Evolutionary conservation across 2,329 filamentous ascomycete species (phyloP).

Genomic region (Diaporthe helianthi): DNA sequence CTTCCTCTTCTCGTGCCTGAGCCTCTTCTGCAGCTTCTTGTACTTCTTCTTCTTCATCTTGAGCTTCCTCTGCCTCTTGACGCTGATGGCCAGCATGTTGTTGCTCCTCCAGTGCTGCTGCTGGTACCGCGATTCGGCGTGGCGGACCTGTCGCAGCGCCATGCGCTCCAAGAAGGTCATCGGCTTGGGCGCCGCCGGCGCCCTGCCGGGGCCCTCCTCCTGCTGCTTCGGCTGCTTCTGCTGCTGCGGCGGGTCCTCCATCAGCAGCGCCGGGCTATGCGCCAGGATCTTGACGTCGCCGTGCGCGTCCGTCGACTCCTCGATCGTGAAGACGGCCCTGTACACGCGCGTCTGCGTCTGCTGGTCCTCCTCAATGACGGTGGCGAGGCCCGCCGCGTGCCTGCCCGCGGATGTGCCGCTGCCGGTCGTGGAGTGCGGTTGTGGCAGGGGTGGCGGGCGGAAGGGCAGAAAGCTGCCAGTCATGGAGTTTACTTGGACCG

Average conservation of each 20-base stretch:
- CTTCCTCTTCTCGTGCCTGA: conserved; percentile 86
- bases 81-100: conserved; percentile 71
- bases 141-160: conserved; percentile 67
- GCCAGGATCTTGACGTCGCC: conserved; percentile 67
- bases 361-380: conserved; percentile 43
- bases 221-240: conserved; percentile 38
- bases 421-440: conserved; percentile 56
- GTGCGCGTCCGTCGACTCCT: conserved; percentile 67
- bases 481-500: conserved; percentile 72
- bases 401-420: conserved; percentile 44
- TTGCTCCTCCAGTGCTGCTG: no score
- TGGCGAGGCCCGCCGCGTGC: conserved; percentile 39
- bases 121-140: conserved; percentile 45
- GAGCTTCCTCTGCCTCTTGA: conserved; percentile 88
- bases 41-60: conserved; percentile 99
- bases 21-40: conserved; percentile 97
- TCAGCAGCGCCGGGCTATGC: conserved; percentile 65
- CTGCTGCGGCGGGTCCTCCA: conserved; percentile 51
- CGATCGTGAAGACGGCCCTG: conserved; percentile 71
- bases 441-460: conserved; percentile 80
- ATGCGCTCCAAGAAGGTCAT: conserved; percentile 74
- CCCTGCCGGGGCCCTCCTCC: neutral
- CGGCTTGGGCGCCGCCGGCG: conserved; percentile 38
- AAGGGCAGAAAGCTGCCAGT: conserved; percentile 80
- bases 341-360: conserved; percentile 62